Percentiles rank a stretch among this genome's conserved stretches.
These are phyloP conservation scores for Fusarium neocosmosporiellum DNA, from an alignment of 2,329 filamentous ascomycete genomes.

Conservation along the genomic window DNA sequence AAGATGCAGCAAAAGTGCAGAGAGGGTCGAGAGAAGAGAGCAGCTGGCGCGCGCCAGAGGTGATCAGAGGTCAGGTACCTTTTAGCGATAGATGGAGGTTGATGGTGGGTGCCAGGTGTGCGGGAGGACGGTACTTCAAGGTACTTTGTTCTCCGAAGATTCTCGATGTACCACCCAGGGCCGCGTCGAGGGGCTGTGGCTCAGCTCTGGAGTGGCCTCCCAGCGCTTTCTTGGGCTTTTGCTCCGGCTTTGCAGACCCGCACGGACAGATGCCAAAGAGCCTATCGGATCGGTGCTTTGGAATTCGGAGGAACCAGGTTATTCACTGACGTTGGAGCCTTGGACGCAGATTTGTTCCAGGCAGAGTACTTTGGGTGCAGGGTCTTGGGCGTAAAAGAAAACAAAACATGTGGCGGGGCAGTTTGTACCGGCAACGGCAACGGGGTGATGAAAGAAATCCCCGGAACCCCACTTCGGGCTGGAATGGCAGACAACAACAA, in stretches of 20 bases:
- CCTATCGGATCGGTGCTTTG: not conserved
- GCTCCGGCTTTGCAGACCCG: not conserved
- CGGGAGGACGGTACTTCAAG: constrained; percentile 13
- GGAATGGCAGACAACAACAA: not conserved
- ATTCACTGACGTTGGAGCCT: not conserved
- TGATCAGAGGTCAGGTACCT: constrained; percentile 13
- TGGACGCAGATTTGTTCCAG: not conserved
- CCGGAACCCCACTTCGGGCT: constrained; percentile 29
- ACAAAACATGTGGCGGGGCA: constrained; percentile 40
- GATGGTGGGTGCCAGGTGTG: not conserved
- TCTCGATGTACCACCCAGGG: constrained; percentile 17
- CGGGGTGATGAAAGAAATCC: constrained; percentile 15
- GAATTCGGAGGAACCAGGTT: not conserved
- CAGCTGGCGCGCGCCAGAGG: constrained; percentile 7
- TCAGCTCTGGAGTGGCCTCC: constrained; percentile 33
- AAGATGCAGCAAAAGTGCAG: constrained; percentile 3
- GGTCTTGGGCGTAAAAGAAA: constrained; percentile 28
- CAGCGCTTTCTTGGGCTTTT: constrained; percentile 2
- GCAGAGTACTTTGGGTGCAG: not conserved
- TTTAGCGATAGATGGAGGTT: constrained; percentile 29
- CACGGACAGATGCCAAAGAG: not conserved
- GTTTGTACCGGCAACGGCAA: constrained; percentile 30
- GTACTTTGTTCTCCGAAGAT: constrained; percentile 21
- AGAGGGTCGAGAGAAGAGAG: not conserved
- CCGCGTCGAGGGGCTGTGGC: constrained; percentile 42